Evolutionary conservation across 495 filamentous ascomycete species (phyloP).

Genomic region (Penicillium atrosanguineum): DNA sequence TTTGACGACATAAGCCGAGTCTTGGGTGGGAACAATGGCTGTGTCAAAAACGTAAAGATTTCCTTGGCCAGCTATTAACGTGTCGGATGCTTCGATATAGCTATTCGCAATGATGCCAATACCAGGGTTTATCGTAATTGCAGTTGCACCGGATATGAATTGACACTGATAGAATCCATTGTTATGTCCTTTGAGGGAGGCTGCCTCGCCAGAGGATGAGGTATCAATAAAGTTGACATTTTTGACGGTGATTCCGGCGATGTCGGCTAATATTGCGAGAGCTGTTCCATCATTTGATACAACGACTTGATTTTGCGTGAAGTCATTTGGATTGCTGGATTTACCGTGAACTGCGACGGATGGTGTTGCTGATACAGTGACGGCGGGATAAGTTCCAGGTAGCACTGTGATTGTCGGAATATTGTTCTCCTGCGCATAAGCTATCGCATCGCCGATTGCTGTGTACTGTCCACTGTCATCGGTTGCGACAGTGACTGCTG

Average conservation of each 20-base stretch:
- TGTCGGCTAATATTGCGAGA: slow-evolving; percentile 1
- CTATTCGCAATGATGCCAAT: slow-evolving; percentile 13
- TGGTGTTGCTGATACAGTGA: slow-evolving; percentile 13
- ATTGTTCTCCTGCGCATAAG: slow-evolving; percentile 11
- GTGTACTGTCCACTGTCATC: slow-evolving; percentile 11
- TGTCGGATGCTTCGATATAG: slow-evolving; percentile 11
- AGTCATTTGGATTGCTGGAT: slow-evolving; percentile 3
- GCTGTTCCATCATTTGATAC: slow-evolving; percentile 3
- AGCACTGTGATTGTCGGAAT: slow-evolving; percentile 14
- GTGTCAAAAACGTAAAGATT: slow-evolving; percentile 17
- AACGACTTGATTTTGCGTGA: slow-evolving; percentile 9
- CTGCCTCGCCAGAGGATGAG: background rate
- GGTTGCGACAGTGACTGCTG: slow-evolving; percentile 10
- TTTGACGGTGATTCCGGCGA: slow-evolving; percentile 5
- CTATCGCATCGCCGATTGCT: slow-evolving; percentile 10
- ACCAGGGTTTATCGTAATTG: background rate
- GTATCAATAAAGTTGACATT: slow-evolving; percentile 17
- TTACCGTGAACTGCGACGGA: slow-evolving; percentile 6
- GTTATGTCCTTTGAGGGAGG: slow-evolving; percentile 1
- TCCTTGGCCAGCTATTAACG: slow-evolving; percentile 2
- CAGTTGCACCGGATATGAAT: slow-evolving; percentile 8
- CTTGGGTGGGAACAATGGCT: background rate
- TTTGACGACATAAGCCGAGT: slow-evolving; percentile 1
- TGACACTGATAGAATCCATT: slow-evolving; percentile 11
- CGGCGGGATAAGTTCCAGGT: slow-evolving; percentile 13